phyloP scores from a whole-genome alignment of 768 basidiomycete genomes.

The Hortiboletus flavorubellus region DNA sequence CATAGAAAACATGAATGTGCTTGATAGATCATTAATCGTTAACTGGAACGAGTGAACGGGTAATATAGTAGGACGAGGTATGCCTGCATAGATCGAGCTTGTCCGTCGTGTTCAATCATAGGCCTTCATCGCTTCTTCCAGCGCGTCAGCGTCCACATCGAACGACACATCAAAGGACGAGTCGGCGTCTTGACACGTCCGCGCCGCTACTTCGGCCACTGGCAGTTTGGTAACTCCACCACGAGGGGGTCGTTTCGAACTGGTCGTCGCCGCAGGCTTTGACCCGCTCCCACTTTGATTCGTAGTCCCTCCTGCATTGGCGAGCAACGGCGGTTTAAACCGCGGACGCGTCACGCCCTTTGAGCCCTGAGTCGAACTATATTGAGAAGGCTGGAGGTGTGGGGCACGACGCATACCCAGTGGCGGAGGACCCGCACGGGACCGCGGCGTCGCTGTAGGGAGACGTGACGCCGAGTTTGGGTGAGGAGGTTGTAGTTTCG shows the following conservation, averaged over 20 bases:
- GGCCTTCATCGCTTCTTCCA: slow-evolving; percentile 32
- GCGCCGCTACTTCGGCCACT: not conserved
- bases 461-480: not conserved
- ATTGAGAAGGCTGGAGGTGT: slow-evolving; percentile 20
- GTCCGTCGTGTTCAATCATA: slow-evolving; percentile 21
- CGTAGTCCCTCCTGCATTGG: not conserved
- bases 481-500: slow-evolving; percentile 1
- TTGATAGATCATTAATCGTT: slow-evolving; percentile 3
- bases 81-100: not conserved
- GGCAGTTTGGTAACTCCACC: not conserved
- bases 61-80: not conserved
- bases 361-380: slow-evolving; percentile 16
- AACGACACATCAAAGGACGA: slow-evolving; percentile 34
- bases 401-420: slow-evolving; percentile 29
- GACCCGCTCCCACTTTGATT: not conserved
- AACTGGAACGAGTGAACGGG: not conserved
- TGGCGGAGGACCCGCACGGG: slow-evolving; percentile 20
- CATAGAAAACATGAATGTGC: not conserved
- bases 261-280: not conserved
- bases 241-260: not conserved
- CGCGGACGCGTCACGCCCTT: slow-evolving; percentile 18
- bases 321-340: slow-evolving; percentile 29
- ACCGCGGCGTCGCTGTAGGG: slow-evolving; percentile 11
- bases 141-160: slow-evolving; percentile 25
- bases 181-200: slow-evolving; percentile 18